Evolutionary conservation across 2,329 filamentous ascomycete genomes (phyloP).

Genomic region (Apiospora aurea): DNA sequence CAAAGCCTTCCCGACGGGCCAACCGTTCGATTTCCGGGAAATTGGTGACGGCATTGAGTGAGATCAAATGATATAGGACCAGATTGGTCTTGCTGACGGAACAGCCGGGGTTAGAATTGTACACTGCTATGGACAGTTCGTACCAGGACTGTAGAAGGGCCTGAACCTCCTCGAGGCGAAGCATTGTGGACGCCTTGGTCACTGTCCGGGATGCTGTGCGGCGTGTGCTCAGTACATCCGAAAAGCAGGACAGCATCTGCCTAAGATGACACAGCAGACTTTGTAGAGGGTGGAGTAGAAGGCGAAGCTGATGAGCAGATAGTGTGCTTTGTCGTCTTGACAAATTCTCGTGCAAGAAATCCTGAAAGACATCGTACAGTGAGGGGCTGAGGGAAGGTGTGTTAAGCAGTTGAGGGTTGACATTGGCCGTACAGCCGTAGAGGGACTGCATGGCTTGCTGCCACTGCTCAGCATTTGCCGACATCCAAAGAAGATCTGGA

Average conservation of each 20-base stretch:
- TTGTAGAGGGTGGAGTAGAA: slow-evolving; percentile 74
- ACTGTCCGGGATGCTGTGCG: slow-evolving; percentile 53
- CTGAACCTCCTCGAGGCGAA: slow-evolving; percentile 70
- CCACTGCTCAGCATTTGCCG: slow-evolving; percentile 66
- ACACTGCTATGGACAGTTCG: slow-evolving; percentile 64
- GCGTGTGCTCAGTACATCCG: slow-evolving; percentile 57
- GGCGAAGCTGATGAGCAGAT: slow-evolving; percentile 65
- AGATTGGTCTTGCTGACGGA: slow-evolving; percentile 69
- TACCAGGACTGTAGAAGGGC: slow-evolving; percentile 71
- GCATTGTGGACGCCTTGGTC: slow-evolving; percentile 65
- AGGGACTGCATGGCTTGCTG: slow-evolving; percentile 63
- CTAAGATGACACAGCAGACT: slow-evolving; percentile 68
- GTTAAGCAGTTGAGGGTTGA: slow-evolving; percentile 59
- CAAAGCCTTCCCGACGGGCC: slow-evolving; percentile 65
- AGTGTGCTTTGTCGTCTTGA: slow-evolving; percentile 52
- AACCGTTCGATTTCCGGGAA: slow-evolving; percentile 73
- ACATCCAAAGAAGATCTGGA: slow-evolving; percentile 68
- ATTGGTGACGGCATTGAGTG: slow-evolving; percentile 71
- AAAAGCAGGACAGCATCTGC: slow-evolving; percentile 71
- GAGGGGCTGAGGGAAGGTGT: slow-evolving; percentile 62
- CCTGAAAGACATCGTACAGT: slow-evolving; percentile 70
- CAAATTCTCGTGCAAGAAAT: slow-evolving; percentile 71
- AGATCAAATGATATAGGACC: slow-evolving; percentile 74
- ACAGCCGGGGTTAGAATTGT: slow-evolving; percentile 63
- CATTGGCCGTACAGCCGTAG: slow-evolving; percentile 57